These are phyloP conservation scores for Pichia sp. DNA, from an alignment of 1,139 yeast genomes.

Conservation along the genomic window DNA sequence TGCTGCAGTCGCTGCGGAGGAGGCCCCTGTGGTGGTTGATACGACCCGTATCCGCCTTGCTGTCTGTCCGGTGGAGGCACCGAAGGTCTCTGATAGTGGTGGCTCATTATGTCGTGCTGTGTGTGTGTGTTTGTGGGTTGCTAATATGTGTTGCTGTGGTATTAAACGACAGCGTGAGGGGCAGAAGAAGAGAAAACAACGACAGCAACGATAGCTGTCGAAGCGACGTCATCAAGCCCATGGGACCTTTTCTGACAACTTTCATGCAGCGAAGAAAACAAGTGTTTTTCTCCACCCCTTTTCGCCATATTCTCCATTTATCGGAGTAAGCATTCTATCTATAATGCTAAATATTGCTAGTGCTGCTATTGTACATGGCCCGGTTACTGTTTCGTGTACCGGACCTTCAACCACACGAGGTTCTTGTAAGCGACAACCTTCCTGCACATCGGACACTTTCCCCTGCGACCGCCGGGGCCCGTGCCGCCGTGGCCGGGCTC, in stretches of 20 bases:
- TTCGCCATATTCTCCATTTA: background rate
- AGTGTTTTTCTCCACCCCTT: background rate
- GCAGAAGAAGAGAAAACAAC: too few relatives aligned
- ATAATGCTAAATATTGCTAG: too few relatives aligned
- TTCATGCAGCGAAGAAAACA: background rate
- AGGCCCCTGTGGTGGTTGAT: background rate
- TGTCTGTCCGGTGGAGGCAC: conserved; percentile 11
- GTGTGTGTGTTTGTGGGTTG: background rate
- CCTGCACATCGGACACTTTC: conserved; percentile 46
- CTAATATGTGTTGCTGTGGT: too few relatives aligned
- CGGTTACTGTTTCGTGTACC: conserved; percentile 11
- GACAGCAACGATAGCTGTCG: background rate
- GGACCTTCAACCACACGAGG: conserved; percentile 31
- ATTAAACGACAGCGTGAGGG: too few relatives aligned
- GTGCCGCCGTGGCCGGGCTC: conserved; percentile 7
- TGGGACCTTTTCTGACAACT: background rate
- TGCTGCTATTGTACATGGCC: background rate
- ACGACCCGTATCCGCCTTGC: conserved; percentile 25
- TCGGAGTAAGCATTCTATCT: too few relatives aligned
- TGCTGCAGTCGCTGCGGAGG: background rate
- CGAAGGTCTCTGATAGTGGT: conserved; percentile 3
- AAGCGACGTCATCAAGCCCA: background rate
- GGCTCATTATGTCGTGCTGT: background rate
- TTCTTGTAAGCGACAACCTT: conserved; percentile 37
- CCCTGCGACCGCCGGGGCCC: conserved; percentile 32